phyloP scores from a whole-genome alignment of 1,139 yeast genomes.

The Saccharomyces hybrid region DNA sequence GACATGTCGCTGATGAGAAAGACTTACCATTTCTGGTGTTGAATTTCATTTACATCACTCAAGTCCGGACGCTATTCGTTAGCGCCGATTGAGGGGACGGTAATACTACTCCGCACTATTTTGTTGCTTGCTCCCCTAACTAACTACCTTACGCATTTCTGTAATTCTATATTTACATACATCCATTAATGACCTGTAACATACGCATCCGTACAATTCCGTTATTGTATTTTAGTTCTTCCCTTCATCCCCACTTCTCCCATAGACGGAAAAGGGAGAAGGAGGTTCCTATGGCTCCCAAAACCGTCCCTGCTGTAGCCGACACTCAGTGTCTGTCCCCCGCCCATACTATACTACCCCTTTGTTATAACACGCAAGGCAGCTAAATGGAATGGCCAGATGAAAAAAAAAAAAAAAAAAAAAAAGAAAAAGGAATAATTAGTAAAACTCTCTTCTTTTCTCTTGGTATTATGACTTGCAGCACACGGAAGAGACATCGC shows the following conservation, averaged over 20 bases:
- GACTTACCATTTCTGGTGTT: constrained; percentile 13
- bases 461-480: not conserved
- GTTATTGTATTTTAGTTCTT: not conserved
- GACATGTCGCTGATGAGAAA: constrained; percentile 6
- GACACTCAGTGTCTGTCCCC: not conserved
- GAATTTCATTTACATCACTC: not conserved
- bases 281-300: not conserved
- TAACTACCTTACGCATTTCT: not conserved
- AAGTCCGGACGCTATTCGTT: not conserved
- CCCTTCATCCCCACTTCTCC: not conserved
- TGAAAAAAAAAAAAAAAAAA: not conserved
- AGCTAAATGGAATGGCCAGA: not conserved
- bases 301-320: not conserved
- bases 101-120: too few relatives aligned
- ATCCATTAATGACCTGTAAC: not conserved
- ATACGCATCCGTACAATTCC: not conserved
- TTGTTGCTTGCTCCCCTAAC: not conserved
- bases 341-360: not conserved
- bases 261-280: not conserved
- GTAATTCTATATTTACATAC: not conserved
- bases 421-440: not conserved
- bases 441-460: not conserved
- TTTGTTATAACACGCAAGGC: not conserved
- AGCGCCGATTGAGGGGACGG: not conserved
- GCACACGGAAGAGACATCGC: not conserved